Evolutionary conservation across 129 eudicot species (phyloP).

Genomic region (Artemisia annua): DNA sequence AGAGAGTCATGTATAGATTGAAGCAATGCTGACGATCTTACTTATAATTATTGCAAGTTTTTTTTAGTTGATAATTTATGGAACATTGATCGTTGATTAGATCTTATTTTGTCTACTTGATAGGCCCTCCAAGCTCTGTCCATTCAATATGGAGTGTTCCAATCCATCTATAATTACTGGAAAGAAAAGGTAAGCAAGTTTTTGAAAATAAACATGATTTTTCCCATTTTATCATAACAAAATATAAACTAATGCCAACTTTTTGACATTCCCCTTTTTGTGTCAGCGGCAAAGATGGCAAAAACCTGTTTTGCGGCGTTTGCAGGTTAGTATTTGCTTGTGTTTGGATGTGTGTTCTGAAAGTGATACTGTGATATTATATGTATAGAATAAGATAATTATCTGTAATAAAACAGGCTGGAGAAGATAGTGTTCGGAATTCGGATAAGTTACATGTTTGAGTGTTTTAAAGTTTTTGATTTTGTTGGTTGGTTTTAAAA

Average conservation of each 20-base stretch:
- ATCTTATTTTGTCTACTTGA: slow-evolving; percentile 19
- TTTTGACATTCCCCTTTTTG: slow-evolving; percentile 9
- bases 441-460: background rate
- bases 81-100: background rate
- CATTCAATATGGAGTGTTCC: slow-evolving; percentile 70
- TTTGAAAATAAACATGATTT: slow-evolving; percentile 9
- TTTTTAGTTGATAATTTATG: background rate
- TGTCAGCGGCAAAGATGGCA: slow-evolving; percentile 87
- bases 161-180: slow-evolving; percentile 77
- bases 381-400: background rate
- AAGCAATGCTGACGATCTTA: background rate
- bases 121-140: slow-evolving; percentile 84
- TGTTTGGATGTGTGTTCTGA: background rate
- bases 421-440: slow-evolving; percentile 5
- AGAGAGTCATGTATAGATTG: too few relatives aligned
- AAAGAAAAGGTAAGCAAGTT: slow-evolving; percentile 67
- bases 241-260: slow-evolving; percentile 5
- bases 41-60: background rate
- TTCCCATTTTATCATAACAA: slow-evolving; percentile 13
- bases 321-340: slow-evolving; percentile 64
- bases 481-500: background rate
- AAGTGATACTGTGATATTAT: background rate
- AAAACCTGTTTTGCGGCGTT: slow-evolving; percentile 83
- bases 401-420: background rate
- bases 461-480: background rate